phyloP scores from a whole-genome alignment of 148 eudicot genomes.

The Chenopodium suecicum region DNA sequence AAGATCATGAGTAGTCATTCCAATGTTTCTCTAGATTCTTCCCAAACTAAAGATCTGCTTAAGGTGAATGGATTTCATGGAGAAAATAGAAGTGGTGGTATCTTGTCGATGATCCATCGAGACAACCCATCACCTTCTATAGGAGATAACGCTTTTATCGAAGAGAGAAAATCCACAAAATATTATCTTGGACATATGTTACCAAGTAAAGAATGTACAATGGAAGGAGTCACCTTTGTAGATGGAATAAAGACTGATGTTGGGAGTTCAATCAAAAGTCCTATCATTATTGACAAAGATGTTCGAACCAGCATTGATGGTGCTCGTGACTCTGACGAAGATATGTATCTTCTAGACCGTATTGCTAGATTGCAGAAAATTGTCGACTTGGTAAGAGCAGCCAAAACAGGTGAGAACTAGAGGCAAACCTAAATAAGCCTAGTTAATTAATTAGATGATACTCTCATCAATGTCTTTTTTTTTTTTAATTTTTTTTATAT shows the following conservation, averaged over 20 bases:
- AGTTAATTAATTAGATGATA: no score
- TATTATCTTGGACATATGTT: no score
- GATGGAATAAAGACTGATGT: constrained; percentile 3
- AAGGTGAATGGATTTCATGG: not conserved
- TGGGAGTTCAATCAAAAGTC: not conserved
- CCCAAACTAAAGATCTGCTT: not conserved
- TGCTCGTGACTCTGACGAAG: not conserved
- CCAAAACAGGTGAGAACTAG: not conserved
- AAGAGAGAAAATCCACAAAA: not conserved
- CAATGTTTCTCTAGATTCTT: not conserved
- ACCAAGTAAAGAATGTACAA: not conserved
- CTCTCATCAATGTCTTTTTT: not conserved
- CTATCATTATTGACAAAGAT: not conserved
- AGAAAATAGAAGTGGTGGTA: not conserved
- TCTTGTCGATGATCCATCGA: not conserved
- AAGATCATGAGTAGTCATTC: not conserved
- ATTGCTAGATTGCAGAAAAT: constrained; percentile 25
- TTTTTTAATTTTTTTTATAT: not conserved
- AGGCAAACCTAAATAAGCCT: not conserved
- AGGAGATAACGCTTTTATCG: constrained; percentile 1
- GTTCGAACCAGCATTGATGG: not conserved
- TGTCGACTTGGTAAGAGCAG: constrained; percentile 14
- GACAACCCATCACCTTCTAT: constrained; percentile 15
- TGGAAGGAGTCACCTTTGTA: not conserved
- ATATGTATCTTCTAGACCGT: constrained; percentile 6